Evolutionary conservation across 257 asterid genomes (phyloP).

Genomic region (Eucommia ulmoides): DNA sequence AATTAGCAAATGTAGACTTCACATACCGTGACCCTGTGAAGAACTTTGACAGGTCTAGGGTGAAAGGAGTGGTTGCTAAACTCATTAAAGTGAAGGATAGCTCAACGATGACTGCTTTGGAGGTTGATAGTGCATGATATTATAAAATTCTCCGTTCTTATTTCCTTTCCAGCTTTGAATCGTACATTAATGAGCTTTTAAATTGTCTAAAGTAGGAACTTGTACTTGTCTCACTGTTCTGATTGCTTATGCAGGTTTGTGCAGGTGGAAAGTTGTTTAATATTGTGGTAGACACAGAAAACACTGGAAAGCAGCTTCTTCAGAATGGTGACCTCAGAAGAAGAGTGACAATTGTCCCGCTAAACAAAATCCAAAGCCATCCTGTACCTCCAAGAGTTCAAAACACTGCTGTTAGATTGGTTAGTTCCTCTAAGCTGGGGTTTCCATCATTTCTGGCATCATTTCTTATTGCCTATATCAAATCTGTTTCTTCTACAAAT

Average conservation of each 20-base stretch:
- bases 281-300: constrained; percentile 82
- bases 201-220: too few relatives aligned
- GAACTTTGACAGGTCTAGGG: constrained; percentile 77
- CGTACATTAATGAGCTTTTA: not conserved
- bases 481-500: constrained; percentile 8
- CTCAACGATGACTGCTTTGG: constrained; percentile 78
- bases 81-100: constrained; percentile 84
- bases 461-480: constrained; percentile 6
- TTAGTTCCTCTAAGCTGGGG: constrained; percentile 17
- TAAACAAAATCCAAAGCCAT: constrained; percentile 72
- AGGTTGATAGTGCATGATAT: constrained; percentile 35
- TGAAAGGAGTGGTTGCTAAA: constrained; percentile 95
- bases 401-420: constrained; percentile 72
- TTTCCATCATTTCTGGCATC: too few relatives aligned
- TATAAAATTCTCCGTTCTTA: not conserved
- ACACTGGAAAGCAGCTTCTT: constrained; percentile 81
- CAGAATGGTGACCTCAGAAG: constrained; percentile 76
- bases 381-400: constrained; percentile 52
- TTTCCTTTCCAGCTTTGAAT: not conserved
- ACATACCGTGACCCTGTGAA: constrained; percentile 58
- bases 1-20: constrained; percentile 65
- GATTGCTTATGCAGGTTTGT: constrained; percentile 55
- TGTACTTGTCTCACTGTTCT: not conserved
- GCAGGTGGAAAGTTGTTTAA: constrained; percentile 95
- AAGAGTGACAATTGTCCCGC: constrained; percentile 90